Conservation (phyloP, 148 eudicot genomes). For the Nepenthes mirabilis region DNA sequence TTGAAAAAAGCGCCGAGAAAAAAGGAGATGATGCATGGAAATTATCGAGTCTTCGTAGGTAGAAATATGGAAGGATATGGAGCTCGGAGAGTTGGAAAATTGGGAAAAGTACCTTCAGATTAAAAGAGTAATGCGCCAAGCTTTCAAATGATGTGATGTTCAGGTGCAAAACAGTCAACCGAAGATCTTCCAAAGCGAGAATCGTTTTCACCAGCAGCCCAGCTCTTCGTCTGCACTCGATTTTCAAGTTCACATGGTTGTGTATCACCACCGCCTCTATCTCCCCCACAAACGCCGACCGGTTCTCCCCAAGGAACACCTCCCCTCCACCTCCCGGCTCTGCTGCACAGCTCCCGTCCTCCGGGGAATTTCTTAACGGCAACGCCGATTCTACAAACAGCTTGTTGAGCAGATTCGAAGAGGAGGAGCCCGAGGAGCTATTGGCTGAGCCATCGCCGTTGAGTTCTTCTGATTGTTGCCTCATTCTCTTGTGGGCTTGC, state of each 20-base stretch:
- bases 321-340: slow-evolving; percentile 5
- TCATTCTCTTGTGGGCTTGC: slow-evolving; percentile 37
- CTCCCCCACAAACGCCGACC: slow-evolving; percentile 14
- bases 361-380: not conserved
- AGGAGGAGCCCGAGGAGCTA: slow-evolving; percentile 21
- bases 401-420: slow-evolving; percentile 13
- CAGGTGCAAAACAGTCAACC: slow-evolving; percentile 41
- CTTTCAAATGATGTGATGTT: slow-evolving; percentile 32
- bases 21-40: too few relatives aligned
- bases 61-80: too few relatives aligned
- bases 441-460: slow-evolving; percentile 18
- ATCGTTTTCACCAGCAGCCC: slow-evolving; percentile 33
- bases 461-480: slow-evolving; percentile 16
- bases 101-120: slow-evolving; percentile 31
- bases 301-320: slow-evolving; percentile 25
- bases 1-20: too few relatives aligned
- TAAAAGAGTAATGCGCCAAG: slow-evolving; percentile 37
- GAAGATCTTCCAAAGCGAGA: slow-evolving; percentile 36
- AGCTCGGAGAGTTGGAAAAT: too few relatives aligned
- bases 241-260: slow-evolving; percentile 40
- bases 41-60: not conserved
- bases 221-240: slow-evolving; percentile 26
- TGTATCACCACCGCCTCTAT: slow-evolving; percentile 37
- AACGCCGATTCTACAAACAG: slow-evolving; percentile 16
- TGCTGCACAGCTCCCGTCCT: not conserved